These are phyloP conservation scores for Pulveroboletus sp. DNA, from an alignment of 768 basidiomycete species.

Conservation along the genomic window DNA sequence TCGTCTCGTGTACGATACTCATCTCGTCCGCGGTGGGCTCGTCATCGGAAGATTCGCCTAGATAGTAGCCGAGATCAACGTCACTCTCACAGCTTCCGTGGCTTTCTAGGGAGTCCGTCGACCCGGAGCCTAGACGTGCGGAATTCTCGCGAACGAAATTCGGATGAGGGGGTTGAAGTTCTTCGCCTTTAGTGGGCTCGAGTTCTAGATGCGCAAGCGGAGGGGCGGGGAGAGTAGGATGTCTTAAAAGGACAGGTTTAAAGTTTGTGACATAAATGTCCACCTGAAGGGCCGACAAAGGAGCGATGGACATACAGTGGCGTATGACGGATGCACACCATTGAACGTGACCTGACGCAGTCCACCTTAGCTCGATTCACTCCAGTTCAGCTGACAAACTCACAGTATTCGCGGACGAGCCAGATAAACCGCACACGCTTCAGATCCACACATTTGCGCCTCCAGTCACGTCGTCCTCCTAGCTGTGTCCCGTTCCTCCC, in stretches of 20 bases:
- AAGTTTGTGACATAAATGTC: constrained; percentile 73
- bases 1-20: constrained; percentile 39
- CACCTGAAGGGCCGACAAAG: constrained; percentile 47
- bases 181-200: constrained; percentile 12
- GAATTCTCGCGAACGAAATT: constrained; percentile 16
- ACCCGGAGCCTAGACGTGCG: constrained; percentile 8
- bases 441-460: constrained; percentile 37
- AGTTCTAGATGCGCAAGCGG: constrained; percentile 14
- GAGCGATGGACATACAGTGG: constrained; percentile 55
- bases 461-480: constrained; percentile 44
- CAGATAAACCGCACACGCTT: constrained; percentile 67
- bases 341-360: constrained; percentile 56
- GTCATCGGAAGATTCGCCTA: constrained; percentile 30
- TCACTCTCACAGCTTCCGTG: constrained; percentile 30
- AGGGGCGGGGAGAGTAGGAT: constrained; percentile 4
- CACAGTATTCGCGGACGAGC: constrained; percentile 73
- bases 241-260: constrained; percentile 25
- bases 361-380: not conserved
- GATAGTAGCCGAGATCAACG: constrained; percentile 42
- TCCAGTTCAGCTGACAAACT: constrained; percentile 24
- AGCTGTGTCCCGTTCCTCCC: constrained; percentile 47
- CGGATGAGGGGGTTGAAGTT: constrained; percentile 36
- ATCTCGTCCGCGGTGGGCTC: constrained; percentile 31
- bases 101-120: constrained; percentile 29
- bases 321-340: constrained; percentile 69